Evolutionary conservation across 495 filamentous ascomycete genomes (phyloP), one percentile per base, ranked within the genome.

Genomic region (Penicillium argentinense): DNA sequence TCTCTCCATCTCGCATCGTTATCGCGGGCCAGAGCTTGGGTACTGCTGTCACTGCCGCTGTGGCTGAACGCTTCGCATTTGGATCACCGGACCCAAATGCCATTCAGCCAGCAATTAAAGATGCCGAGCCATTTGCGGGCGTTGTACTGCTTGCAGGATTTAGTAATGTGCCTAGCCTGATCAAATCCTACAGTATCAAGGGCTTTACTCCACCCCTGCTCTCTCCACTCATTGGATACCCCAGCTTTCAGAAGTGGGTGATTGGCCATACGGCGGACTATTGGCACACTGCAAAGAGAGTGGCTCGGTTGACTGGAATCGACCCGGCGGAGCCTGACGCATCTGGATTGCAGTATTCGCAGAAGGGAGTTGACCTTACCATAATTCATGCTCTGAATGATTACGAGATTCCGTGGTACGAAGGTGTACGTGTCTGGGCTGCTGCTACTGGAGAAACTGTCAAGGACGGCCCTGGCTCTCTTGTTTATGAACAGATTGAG

Each of bases 11-110:
- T 12, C 78, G 81, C 9, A 95, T 97, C 36, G 79, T 89, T 8
- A 72, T 97, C 30, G 63, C 91, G n/a, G 92, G 91, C 33, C 91
- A 96, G 45, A 89, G 84, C 49, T 82, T 98, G 2, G 93, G 93
- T 21, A 95, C 93, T 7, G 92, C 88, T 1, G 87, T 97, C 2
- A 81, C 82, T 11, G 68, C 82, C 16, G 91, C 76, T 14, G 81
- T 87, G 1, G 82, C 80, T 0, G 85, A 93, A 52, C 75, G 80
- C 26, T 91, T 87, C 50, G 68, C 74, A 2, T 74, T 73, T 45
- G 72, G 72, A 61, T 70, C 67, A 6, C 40, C 64, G 0, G 54
- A 70, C 57, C 46, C 56, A n/a, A 51, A 53, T 29, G 56, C 57
- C 43, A 51, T 60, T 9, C 61, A 73, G 36, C 71, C 71, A 12